phyloP scores from a whole-genome alignment of 129 eudicot genomes.

The Helianthus annuus region DNA sequence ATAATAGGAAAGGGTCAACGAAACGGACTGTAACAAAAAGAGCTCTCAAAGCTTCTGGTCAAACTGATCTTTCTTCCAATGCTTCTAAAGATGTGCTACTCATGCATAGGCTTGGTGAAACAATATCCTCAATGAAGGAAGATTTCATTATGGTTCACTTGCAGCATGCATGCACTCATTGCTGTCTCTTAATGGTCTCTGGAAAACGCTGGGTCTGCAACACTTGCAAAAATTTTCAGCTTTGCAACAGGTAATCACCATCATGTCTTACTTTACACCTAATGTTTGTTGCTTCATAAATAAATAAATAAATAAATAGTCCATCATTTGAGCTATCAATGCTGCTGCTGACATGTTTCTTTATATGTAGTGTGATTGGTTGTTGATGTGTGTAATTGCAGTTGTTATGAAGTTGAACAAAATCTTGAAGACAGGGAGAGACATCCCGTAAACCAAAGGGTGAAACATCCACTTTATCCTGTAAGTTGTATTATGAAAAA shows the following conservation, averaged over 20 bases:
- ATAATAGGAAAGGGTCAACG: constrained; percentile 66
- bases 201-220: constrained; percentile 94
- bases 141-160: constrained; percentile 99
- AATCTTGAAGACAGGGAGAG: constrained; percentile 75
- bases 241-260: constrained; percentile 72
- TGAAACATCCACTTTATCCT: constrained; percentile 60
- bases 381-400: constrained; percentile 27
- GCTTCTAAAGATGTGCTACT: constrained; percentile 88
- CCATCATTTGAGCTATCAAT: too few species aligned
- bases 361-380: too few species aligned
- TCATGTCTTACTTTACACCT: neutral
- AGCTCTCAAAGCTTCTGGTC: constrained; percentile 85
- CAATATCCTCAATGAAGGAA: constrained; percentile 93
- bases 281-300: too few species aligned
- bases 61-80: constrained; percentile 89
- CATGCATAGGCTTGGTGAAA: constrained; percentile 98
- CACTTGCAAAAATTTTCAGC: constrained; percentile 85
- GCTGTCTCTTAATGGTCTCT: constrained; percentile 80
- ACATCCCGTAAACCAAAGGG: constrained; percentile 85
- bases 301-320: too few species aligned
- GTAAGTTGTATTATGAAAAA: constrained; percentile 36
- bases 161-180: constrained; percentile 92
- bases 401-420: constrained; percentile 79
- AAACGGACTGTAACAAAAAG: constrained; percentile 75
- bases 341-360: neutral